Evolutionary conservation across 2,329 filamentous ascomycete species (phyloP), one percentile per base, ranked within the genome.

Genomic region (Teratosphaeria nubilosa): DNA sequence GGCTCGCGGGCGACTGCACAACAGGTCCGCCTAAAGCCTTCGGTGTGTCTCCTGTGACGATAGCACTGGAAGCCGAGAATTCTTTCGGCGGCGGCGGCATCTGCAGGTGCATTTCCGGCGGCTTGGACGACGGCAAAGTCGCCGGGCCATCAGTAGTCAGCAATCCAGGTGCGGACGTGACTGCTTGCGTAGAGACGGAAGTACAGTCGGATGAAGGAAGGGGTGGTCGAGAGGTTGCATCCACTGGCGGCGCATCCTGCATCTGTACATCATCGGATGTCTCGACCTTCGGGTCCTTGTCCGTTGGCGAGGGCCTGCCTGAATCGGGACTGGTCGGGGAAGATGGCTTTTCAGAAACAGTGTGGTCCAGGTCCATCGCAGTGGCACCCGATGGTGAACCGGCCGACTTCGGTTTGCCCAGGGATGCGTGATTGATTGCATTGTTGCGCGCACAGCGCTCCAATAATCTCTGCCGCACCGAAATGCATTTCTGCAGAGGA

Each of bases 371-470:
- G 7, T 66, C 64, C 62, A 65, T 66, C 55, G 20, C 54, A 22
- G 16, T 34, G 16, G 34, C 31, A 14, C 16, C n/a, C n/a, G 51
- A 51, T 31, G 51, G 24, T 56, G 50, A 53, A 54, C 24, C 20
- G 5, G 9, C 25, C 25, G 51, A 30, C 14, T 22, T 51, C 16
- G 31, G 11, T 10, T 16, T 53, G 20, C 25, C 51, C 20, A 16
- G 4, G n/a, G 25, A 14, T 13, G 34, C 22, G 14, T 25, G 25
- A 48, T 60, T 64, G 11, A 52, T 41, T 24, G 66, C 58, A 54
- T 70, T 71, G 59, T 71, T 72, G 4, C 63, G 62, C 22, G 66
- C 68, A 57, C 70, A 73, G 27, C 69, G 64, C 25, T 70, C 63
- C 41, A 73, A 60, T 53, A 73, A 54, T 7, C 66, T 62, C 59